Base-by-base conservation (phyloP, 768 basidiomycete genomes). In the Lactarius pseudohatsudake region DNA sequence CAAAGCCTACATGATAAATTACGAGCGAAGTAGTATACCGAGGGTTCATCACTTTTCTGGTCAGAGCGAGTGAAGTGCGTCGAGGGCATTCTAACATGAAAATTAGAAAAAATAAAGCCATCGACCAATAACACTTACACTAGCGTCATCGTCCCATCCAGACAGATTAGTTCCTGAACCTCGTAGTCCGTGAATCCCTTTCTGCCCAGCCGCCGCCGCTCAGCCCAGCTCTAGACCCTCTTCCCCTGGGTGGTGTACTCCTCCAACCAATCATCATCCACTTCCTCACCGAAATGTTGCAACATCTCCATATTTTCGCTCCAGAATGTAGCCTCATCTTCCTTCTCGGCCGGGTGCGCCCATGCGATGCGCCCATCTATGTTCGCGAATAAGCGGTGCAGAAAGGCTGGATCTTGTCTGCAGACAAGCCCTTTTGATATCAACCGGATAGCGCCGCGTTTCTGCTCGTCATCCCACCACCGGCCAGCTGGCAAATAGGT, bases 61-160 rank as follows among this genome's bases (percentile, higher is more conserved):
- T 41, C 16, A 57, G 8, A 28, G 28, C 9, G 62, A 47, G 30
- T 38, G 6, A 26, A 57, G 43, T 18, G 36, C 57, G 20, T 61
- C n/a, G 18, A 57, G 59, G n/a, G 65, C 64, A 43, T 60, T 59
- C 67, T 68, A 34, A 38, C 10, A 43, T 3, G 6, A 28, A 58
- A 28, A 28, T 43, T 10, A 50, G 57, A 18, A 55, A 53, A 6
- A 16, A 18, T 6, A 18, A 41, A 38, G 8, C 18, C 15, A n/a
- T 2, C 38, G 28, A 62, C 7, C 38, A 28, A 50, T 59, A n/a
- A 32, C 11, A 73, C 78, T n/a, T 66, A 81, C 81, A 66, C 72
- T 64, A 57, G 80, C 79, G 70, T 80, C 76, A 5, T 80, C 78
- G 13, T 83, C 81, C 79, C 81, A 81, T 10, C n/a, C n/a, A n/a